A percentile compares a stretch with the other conserved stretches of the same genome.
Conservation (phyloP, 352 stramenopile genomes). For the Aphanomyces astaci region DNA sequence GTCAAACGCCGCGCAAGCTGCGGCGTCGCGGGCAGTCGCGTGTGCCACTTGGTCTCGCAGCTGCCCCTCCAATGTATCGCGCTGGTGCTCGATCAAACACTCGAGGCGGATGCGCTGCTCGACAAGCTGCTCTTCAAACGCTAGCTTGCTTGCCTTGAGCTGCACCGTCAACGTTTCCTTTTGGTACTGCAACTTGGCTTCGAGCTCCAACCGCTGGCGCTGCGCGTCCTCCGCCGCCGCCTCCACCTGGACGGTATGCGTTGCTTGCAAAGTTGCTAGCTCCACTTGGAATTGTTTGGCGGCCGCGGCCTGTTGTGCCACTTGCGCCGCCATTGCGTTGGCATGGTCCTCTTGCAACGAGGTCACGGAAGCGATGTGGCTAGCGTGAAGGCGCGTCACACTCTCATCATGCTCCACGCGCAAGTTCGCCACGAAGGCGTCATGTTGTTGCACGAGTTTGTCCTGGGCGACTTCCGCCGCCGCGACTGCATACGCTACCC, state of each 20-base stretch:
- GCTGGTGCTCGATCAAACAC: background rate
- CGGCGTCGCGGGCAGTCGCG: background rate
- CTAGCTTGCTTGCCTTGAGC: background rate
- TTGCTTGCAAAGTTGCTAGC: background rate
- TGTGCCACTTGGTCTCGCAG: background rate
- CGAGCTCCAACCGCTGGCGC: background rate
- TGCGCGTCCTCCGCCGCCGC: background rate
- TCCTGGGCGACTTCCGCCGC: background rate
- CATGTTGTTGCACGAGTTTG: background rate
- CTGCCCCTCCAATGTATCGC: background rate
- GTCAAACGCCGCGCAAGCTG: background rate
- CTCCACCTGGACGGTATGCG: background rate
- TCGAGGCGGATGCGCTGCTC: slow-evolving; percentile 1
- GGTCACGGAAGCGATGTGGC: background rate
- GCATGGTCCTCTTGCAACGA: background rate
- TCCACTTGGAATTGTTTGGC: background rate
- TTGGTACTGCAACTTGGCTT: background rate
- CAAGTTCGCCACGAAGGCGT: background rate
- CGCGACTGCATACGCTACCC: background rate
- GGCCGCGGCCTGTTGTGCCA: background rate
- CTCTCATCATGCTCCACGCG: background rate
- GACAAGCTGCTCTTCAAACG: background rate
- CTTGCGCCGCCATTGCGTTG: background rate
- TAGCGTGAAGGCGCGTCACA: background rate
- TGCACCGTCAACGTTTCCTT: slow-evolving; percentile 7